Evolutionary conservation across 371 early-diverging fungal genomes (phyloP), one percentile per base, ranked within the genome.

Genomic region (Circinella umbellata): DNA sequence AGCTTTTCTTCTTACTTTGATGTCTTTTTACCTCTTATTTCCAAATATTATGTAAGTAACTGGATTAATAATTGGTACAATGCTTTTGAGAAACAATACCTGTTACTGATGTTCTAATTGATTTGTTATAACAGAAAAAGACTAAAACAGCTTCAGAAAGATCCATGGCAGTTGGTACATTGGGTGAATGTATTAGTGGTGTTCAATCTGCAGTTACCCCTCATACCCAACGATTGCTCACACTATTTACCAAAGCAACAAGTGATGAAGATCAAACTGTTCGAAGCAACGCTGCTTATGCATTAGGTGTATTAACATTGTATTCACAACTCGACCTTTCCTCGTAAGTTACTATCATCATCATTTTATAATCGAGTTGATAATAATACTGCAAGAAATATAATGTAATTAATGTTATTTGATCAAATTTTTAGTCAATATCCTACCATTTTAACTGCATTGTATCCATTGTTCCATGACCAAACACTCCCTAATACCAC

Each of bases 141-240:
- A 83, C 91, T 5, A 83, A 89, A 68, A 80, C 92, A 3, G 72
- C 87, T 18, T 80, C 90, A 47, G 96, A 97, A 70, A 90, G 97
- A 36, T 91, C 93, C 35, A 95, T 96, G 95, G 92, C 95, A 5
- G 86, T 95, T 59, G 97, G 96, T 6, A 91, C 91, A 53, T 76
- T 97, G 37, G 95, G 94, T 37, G 97, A 97, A 78, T 86, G 92
- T 39, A 86, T 91, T 34, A 85, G 83, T 62, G 94, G 93, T 60
- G 82, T 96, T 74, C 90, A 92, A 62, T 73, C 73, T 1, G 90
- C 88, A 1, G 88, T 95, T 17, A 91, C 95, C 37, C 91, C 91
- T 39, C 95, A 91, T 61, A 91, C 95, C 15, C 91, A 92, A 63
- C 87, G 86, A 3, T 69, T 90, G 20, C 77, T 88, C 46, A 78